Evolutionary conservation across 306 rosid genomes (phyloP).

Genomic region (Abrus pulchellus): DNA sequence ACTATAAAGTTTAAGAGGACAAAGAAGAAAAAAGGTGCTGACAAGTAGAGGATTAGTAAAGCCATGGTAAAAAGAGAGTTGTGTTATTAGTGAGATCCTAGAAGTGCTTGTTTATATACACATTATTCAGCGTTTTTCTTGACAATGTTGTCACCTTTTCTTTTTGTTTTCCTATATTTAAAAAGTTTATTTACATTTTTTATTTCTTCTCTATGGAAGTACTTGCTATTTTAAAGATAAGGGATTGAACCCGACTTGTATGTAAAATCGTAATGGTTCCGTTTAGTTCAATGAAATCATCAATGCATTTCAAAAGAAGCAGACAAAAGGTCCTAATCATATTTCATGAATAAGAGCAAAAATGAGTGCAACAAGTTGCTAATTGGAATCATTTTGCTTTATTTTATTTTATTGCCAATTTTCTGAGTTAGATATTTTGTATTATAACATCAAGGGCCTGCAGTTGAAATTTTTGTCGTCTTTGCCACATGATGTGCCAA

Average conservation of each 20-base stretch:
- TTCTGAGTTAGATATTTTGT: not conserved
- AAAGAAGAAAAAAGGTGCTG: not conserved
- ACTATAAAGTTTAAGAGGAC: slow-evolving; percentile 10
- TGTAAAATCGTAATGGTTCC: not conserved
- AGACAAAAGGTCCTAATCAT: not conserved
- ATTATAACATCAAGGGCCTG: not conserved
- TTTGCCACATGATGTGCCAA: not conserved
- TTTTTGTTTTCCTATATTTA: not conserved
- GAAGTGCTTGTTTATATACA: slow-evolving; percentile 23
- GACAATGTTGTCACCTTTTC: not conserved
- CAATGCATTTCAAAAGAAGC: not conserved
- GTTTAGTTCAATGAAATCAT: slow-evolving; percentile 17
- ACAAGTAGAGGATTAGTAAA: not conserved
- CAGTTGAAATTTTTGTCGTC: not conserved
- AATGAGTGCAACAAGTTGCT: not conserved
- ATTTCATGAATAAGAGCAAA: not conserved
- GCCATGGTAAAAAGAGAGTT: slow-evolving; percentile 24
- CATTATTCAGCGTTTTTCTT: not conserved
- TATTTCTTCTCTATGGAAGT: slow-evolving; percentile 1
- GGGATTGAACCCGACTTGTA: not conserved
- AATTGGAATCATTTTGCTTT: not conserved
- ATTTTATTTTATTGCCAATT: not conserved
- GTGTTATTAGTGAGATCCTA: not conserved
- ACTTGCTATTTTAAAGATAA: not conserved
- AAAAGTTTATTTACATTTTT: not conserved